Conservation (phyloP, 2,329 filamentous ascomycete genomes). For the Aspergillus bombycis region DNA sequence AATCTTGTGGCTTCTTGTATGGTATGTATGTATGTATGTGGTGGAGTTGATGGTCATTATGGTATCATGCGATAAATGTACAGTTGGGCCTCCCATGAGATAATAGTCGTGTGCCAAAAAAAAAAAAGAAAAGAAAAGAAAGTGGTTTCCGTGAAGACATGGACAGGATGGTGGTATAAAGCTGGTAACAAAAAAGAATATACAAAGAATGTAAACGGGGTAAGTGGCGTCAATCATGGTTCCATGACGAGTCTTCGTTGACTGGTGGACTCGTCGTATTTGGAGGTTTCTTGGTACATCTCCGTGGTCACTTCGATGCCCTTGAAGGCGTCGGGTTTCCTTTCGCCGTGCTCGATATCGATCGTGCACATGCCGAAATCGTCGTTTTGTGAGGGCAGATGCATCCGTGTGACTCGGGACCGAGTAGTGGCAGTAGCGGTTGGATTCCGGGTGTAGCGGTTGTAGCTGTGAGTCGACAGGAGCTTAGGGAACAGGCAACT, state of each 20-base stretch:
- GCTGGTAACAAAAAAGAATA: neutral
- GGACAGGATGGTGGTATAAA: neutral
- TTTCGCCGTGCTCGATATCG: slow-evolving; percentile 27
- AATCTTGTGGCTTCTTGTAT: too few relatives aligned
- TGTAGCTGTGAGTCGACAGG: slow-evolving; percentile 32
- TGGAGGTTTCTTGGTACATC: slow-evolving; percentile 31
- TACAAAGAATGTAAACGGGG: neutral
- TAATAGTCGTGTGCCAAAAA: neutral
- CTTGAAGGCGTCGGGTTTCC: slow-evolving; percentile 8
- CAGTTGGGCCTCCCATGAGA: neutral
- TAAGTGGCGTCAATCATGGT: neutral
- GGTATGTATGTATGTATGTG: neutral
- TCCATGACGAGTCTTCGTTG: slow-evolving; percentile 29
- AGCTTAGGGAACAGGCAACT: slow-evolving; percentile 43
- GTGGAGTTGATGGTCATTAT: neutral
- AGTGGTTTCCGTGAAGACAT: neutral
- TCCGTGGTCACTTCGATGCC: slow-evolving; percentile 39
- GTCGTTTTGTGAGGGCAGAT: slow-evolving; percentile 25
- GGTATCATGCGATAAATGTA: neutral
- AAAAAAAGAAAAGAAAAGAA: neutral
- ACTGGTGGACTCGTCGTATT: slow-evolving; percentile 24
- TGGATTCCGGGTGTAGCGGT: slow-evolving; percentile 25
- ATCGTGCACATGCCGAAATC: slow-evolving; percentile 35
- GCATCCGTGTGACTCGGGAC: slow-evolving; percentile 17
- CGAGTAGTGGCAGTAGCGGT: slow-evolving; percentile 19